Percentiles rank a stretch among this genome's conserved stretches.
phyloP scores from a whole-genome alignment of 257 asterid species.

The Salvia miltiorrhiza region DNA sequence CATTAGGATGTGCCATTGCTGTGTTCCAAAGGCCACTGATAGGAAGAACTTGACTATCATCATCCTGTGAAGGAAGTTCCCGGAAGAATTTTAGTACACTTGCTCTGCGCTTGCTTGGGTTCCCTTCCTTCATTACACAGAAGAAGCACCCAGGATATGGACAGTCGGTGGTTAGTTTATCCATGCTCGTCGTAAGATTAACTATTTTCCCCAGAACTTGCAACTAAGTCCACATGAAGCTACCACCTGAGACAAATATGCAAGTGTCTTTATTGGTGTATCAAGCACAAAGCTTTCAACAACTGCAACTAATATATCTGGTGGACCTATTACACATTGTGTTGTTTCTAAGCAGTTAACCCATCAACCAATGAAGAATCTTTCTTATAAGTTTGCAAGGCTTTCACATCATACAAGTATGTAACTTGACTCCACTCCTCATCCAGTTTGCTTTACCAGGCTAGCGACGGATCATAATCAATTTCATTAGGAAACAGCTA shows the following conservation, averaged over 20 bases:
- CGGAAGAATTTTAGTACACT: conserved; percentile 81
- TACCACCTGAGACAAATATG: conserved; percentile 22
- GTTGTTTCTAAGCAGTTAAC: background rate
- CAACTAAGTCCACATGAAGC: conserved; percentile 22
- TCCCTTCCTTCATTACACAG: conserved; percentile 96
- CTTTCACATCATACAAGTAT: background rate
- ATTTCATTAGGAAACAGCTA: background rate
- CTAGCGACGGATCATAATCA: background rate
- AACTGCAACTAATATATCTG: background rate
- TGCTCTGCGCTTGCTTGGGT: conserved; percentile 84
- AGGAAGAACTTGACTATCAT: conserved; percentile 97
- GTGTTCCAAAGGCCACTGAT: conserved; percentile 98
- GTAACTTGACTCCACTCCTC: background rate
- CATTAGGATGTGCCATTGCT: conserved; percentile 98
- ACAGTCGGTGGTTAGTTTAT: conserved; percentile 75
- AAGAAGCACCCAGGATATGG: conserved; percentile 99
- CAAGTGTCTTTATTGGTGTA: no score
- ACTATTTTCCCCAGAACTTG: background rate
- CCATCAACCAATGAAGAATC: background rate
- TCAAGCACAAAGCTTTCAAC: background rate
- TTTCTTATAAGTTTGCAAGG: background rate
- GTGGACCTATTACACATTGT: background rate
- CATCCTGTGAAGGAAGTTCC: conserved; percentile 94
- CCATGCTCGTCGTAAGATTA: conserved; percentile 45
- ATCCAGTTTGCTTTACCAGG: background rate